Evolutionary conservation across 495 filamentous ascomycete genomes (phyloP).

Genomic region (Thozetella sp.): DNA sequence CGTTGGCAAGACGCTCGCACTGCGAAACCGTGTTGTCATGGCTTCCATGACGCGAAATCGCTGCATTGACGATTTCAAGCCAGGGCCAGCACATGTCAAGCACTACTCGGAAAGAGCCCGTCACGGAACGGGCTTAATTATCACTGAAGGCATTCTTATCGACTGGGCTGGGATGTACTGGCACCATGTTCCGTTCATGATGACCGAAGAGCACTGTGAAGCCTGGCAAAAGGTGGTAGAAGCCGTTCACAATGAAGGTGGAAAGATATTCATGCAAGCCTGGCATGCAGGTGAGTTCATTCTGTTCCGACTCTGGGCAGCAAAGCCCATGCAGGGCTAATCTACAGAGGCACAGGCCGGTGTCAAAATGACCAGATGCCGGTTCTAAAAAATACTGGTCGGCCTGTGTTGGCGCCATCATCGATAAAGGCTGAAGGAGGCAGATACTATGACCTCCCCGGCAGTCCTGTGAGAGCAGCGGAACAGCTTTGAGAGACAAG

Average conservation of each 20-base stretch:
- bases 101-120: neutral
- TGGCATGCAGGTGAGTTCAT: neutral
- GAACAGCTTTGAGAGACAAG: neutral
- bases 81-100: neutral
- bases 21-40: neutral
- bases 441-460: neutral
- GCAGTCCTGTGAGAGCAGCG: neutral
- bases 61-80: neutral
- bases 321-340: neutral
- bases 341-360: neutral
- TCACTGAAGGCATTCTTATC: neutral
- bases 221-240: neutral
- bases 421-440: neutral
- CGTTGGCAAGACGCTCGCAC: neutral
- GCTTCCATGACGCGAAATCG: neutral
- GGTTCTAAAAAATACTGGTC: neutral
- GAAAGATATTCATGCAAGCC: neutral
- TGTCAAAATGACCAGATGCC: neutral
- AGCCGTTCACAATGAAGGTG: neutral
- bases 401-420: neutral
- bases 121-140: neutral
- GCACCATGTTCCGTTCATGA: neutral
- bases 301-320: neutral
- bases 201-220: neutral
- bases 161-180: neutral